A percentile compares a stretch with the other conserved stretches of the same genome.
Conservation (phyloP, 163 green algal genomes). For the Chlorella variabilis region DNA sequence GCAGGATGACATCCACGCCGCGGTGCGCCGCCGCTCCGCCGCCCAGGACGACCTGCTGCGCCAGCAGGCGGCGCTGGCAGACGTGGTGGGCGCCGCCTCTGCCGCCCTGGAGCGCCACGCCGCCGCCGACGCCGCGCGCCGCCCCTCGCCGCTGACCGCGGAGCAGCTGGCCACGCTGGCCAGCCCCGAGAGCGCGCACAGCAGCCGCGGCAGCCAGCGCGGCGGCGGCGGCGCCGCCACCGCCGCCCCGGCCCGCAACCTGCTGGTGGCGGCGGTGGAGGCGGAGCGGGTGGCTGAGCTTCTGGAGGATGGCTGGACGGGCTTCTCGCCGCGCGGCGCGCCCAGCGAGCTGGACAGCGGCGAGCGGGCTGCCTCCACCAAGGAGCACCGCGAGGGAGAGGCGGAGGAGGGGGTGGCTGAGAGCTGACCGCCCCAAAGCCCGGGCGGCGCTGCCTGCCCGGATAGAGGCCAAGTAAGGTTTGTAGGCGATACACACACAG, state of each 20-base stretch:
- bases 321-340: not conserved
- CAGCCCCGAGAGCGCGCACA: not conserved
- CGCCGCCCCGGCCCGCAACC: not conserved
- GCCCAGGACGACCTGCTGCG: slow-evolving; percentile 19
- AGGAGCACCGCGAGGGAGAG: not conserved
- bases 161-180: slow-evolving; percentile 10
- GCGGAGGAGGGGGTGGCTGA: not conserved
- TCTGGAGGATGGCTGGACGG: slow-evolving; percentile 24
- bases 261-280: not conserved
- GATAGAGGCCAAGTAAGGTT: too few species aligned
- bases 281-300: not conserved
- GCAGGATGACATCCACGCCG: slow-evolving; percentile 14
- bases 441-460: too few species aligned
- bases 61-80: slow-evolving; percentile 9
- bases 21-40: not conserved
- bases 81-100: not conserved
- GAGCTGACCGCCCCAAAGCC: too few species aligned
- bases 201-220: not conserved
- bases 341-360: not conserved
- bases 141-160: not conserved
- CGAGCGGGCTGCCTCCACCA: not conserved
- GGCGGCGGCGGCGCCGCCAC: too few species aligned
- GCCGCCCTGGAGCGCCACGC: slow-evolving; percentile 15
- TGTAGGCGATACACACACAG: too few species aligned
- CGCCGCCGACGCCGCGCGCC: not conserved